Evolutionary conservation across 345 rosid genomes (phyloP), one percentile per base, ranked within the genome.

Genomic region (Eucalyptus fibrosa): DNA sequence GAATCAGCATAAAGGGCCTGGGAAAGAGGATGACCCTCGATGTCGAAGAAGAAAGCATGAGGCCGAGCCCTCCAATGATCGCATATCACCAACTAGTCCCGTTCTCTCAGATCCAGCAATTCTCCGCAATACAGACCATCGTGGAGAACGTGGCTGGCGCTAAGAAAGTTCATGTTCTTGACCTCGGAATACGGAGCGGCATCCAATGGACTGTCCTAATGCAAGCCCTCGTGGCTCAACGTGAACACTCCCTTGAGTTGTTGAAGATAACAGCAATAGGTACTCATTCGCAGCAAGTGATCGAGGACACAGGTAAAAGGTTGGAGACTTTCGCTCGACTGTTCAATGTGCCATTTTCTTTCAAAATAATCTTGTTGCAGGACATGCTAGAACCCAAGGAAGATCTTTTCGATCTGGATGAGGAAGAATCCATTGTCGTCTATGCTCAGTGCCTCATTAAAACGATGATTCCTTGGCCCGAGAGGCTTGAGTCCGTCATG

Each of bases 141-240:
- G 56, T 93, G 8, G 93, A 94, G 30, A 87, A 60, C 32, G 92
- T 90, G 82, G 87, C 65, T 23, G 87, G 9, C 10, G 90, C 92
- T 12, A 92, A 87, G 87, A 90, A 69, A 86, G 50, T 94, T 90
- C 95, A 94, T 86, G 60, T 93, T 4, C 44, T 93, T 82, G 95
- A 94, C 81, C 44, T 93, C 17, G 81, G 53, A 17, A 91, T 94
- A 9, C 90, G 92, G 69, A 77, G 42, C 44, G 90, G 91, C 30
- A 50, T 60, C 53, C 92, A 92, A 24, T 93, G 93, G 91, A 67
- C 83, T 1, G 50, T 89, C 32, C 80, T 93, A 77, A 92, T 93
- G 92, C 94, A 89, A 88, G 93, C 92, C 81, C 59, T 92, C 40
- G 81, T 45, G 9, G 86, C 91, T 44, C 87, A 50, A 56, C 28